A percentile compares a stretch with the other conserved stretches of the same genome.
phyloP scores from a whole-genome alignment of 2,329 filamentous ascomycete species.

The Aspergillus phoenicis region DNA sequence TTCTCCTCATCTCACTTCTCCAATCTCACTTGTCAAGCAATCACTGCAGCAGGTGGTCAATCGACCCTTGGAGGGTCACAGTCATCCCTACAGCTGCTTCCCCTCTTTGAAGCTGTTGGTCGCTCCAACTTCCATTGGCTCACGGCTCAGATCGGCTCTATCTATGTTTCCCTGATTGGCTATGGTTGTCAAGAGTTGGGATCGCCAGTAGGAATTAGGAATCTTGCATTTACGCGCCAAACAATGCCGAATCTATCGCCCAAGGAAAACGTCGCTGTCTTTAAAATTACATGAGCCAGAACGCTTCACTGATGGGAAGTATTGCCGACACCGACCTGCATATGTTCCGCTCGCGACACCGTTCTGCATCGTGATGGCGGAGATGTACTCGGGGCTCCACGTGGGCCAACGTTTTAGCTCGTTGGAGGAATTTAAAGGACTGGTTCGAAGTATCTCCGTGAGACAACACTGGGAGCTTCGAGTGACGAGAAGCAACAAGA shows the following conservation, averaged over 20 bases:
- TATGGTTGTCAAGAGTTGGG: not conserved
- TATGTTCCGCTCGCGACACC: constrained; percentile 18
- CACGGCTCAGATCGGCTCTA: not conserved
- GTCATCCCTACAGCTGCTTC: not conserved
- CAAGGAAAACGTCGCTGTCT: not conserved
- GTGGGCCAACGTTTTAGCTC: constrained; percentile 43
- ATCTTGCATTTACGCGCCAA: constrained; percentile 1
- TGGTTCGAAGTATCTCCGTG: constrained; percentile 45
- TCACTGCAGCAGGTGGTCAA: not conserved
- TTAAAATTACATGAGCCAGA: not conserved
- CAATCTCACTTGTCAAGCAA: not conserved
- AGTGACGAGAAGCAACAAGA: constrained; percentile 45
- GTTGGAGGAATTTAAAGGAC: constrained; percentile 43
- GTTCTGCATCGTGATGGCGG: constrained; percentile 33
- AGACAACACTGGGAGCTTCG: constrained; percentile 46
- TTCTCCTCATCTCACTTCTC: not conserved
- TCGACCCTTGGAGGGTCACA: not conserved
- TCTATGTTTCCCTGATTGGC: constrained; percentile 7
- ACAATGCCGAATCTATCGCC: constrained; percentile 18
- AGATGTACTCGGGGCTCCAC: constrained; percentile 44
- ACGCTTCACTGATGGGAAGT: constrained; percentile 31
- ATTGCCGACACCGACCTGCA: constrained; percentile 19
- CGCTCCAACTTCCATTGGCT: not conserved
- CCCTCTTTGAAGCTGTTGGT: not conserved
- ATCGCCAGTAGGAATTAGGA: not conserved